phyloP scores from a whole-genome alignment of 305 asterid genomes.

The Vinca major region DNA sequence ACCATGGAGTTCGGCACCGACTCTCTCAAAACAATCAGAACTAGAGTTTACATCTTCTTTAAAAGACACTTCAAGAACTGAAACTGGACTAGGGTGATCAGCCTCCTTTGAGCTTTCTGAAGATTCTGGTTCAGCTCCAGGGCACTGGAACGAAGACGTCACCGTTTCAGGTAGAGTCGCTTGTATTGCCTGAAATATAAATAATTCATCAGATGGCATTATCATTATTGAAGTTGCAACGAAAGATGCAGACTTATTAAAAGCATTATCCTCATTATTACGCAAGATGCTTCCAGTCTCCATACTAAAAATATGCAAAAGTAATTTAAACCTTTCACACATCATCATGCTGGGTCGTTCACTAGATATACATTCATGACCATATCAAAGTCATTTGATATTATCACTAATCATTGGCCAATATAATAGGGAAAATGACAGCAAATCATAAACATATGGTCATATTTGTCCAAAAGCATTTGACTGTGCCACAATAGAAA shows the following conservation, averaged over 20 bases:
- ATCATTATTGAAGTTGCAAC: neutral
- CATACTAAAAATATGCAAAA: neutral
- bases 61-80: slow-evolving; percentile 63
- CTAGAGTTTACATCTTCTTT: slow-evolving; percentile 45
- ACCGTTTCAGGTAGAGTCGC: slow-evolving; percentile 24
- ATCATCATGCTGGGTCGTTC: neutral
- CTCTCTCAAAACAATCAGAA: slow-evolving; percentile 73
- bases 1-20: slow-evolving; percentile 79
- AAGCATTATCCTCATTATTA: neutral
- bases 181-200: slow-evolving; percentile 32
- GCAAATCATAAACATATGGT: neutral
- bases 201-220: slow-evolving; percentile 1
- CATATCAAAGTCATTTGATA: neutral
- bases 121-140: slow-evolving; percentile 46
- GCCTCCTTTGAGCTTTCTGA: slow-evolving; percentile 62
- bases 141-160: slow-evolving; percentile 27
- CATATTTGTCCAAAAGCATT: neutral
- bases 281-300: neutral
- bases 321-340: neutral
- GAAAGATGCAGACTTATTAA: neutral
- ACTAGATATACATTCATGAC: neutral
- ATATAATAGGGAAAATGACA: too few species aligned
- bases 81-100: slow-evolving; percentile 75
- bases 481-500: neutral
- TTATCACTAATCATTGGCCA: neutral